phyloP scores from a whole-genome alignment of 805 yeast genomes.

The Clavispora vitiphila region DNA sequence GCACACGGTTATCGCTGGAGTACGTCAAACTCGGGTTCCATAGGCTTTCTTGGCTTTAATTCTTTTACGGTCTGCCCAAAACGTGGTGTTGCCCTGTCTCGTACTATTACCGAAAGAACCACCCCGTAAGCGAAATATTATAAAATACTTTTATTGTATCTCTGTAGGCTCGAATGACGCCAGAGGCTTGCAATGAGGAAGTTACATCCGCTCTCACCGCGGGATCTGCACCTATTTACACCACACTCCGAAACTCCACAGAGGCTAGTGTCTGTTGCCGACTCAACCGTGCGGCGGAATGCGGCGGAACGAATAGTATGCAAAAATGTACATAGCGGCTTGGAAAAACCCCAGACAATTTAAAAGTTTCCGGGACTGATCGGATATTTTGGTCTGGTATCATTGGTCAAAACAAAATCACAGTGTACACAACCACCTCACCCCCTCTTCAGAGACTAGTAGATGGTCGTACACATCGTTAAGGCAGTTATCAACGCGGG shows the following conservation, averaged over 20 bases:
- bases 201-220: too few species aligned
- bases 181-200: too few species aligned
- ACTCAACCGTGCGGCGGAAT: too few species aligned
- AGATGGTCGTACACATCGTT: too few species aligned
- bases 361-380: not conserved
- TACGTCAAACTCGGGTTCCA: not conserved
- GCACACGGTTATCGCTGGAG: not conserved
- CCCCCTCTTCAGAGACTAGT: not conserved
- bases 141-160: too few species aligned
- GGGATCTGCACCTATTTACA: too few species aligned
- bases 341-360: not conserved
- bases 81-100: too few species aligned
- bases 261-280: too few species aligned
- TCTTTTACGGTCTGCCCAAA: not conserved
- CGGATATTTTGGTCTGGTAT: not conserved
- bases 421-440: not conserved
- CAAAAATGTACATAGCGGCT: not conserved
- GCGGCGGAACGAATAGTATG: not conserved
- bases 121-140: too few species aligned
- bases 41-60: not conserved
- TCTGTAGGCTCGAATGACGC: too few species aligned
- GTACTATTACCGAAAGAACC: too few species aligned
- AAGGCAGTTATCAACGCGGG: too few species aligned
- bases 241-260: not conserved
- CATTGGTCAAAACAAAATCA: not conserved